Evolutionary conservation across 2,329 filamentous ascomycete species (phyloP), one percentile per base, ranked within the genome.

Genomic region (Gliomastix tumulicola): DNA sequence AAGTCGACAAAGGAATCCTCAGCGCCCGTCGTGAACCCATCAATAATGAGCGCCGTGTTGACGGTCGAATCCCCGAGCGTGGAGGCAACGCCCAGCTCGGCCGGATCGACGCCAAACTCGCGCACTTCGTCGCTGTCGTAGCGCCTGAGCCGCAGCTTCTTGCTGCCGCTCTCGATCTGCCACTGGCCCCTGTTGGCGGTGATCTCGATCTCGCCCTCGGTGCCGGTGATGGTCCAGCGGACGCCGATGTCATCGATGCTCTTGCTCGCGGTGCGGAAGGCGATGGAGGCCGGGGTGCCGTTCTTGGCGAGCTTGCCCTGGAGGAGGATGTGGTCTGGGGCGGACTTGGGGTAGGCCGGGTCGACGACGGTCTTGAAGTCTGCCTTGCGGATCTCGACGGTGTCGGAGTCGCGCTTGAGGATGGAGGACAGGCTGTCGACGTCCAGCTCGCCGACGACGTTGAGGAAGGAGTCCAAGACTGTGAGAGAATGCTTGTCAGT

Each of bases 211-310:
- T 61, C 57, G 1, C 59, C 60, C 34, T 60, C 45, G 7, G 52
- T 58, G 13, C 60, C 61, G 2, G 54, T 51, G 38, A 64, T 62
- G 20, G 53, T 39, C 58, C 59, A 64, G 12, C 49, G 49, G 17
- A 55, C 35, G 9, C 41, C 44, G n/a, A 39, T 39, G 6, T 38
- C 44, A 32, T 56, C 50, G 7, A 51, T 39, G 1, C 48, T 22
- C 2, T 25, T 27, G 4, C 35, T 37, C 3, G 48, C 28, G 7
- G 50, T 49, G 23, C 51, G 49, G 21, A 46, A 47, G 30, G 41
- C 42, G 19, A 63, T 38, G 12, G 51, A 55, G 10, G 49, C 56
- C 6, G 53, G 27, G 3, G 49, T 56, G 15, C 53, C 58, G 17
- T 35, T 50, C n/a, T n/a, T n/a, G n/a, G 45, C 36, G 3, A 62